A percentile compares a stretch with the other conserved stretches of the same genome.
These are phyloP conservation scores for Leccinum aurantiacum DNA, from an alignment of 768 basidiomycete species.

Conservation along the genomic window DNA sequence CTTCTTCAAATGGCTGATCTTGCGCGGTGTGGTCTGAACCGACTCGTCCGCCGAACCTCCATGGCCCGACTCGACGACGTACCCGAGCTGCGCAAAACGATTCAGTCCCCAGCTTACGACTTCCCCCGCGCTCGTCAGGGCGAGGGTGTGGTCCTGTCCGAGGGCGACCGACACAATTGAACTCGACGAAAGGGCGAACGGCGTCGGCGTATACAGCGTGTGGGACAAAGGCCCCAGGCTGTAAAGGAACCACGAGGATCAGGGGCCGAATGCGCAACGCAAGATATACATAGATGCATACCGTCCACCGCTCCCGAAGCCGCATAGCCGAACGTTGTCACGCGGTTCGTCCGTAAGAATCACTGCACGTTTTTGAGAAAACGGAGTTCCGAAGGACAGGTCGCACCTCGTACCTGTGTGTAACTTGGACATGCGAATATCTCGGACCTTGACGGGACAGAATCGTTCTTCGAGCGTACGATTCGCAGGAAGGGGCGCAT, in stretches of 20 bases:
- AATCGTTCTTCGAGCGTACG: constrained; percentile 49
- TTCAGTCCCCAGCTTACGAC: constrained; percentile 91
- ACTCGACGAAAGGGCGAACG: constrained; percentile 56
- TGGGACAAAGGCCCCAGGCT: constrained; percentile 77
- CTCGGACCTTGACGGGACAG: constrained; percentile 57
- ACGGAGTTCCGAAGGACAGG: not conserved
- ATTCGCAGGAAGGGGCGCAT: constrained; percentile 10
- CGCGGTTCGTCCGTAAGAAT: constrained; percentile 72
- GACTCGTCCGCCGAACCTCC: constrained; percentile 60
- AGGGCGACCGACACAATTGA: constrained; percentile 69
- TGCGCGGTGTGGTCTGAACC: constrained; percentile 74
- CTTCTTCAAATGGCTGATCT: constrained; percentile 77
- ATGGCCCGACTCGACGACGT: constrained; percentile 60
- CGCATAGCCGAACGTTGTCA: constrained; percentile 81
- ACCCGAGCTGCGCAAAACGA: constrained; percentile 87
- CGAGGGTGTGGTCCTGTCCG: constrained; percentile 94
- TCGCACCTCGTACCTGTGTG: constrained; percentile 64
- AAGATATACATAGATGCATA: constrained; percentile 33
- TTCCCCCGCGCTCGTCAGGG: constrained; percentile 76
- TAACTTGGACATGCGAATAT: constrained; percentile 80
- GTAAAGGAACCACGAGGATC: constrained; percentile 4
- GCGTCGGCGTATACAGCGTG: constrained; percentile 72
- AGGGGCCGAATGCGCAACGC: not conserved
- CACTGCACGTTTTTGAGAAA: constrained; percentile 24
- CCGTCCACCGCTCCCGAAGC: constrained; percentile 88